phyloP scores from a whole-genome alignment of 2,329 filamentous ascomycete species.

The Fusarium tuaranense region DNA sequence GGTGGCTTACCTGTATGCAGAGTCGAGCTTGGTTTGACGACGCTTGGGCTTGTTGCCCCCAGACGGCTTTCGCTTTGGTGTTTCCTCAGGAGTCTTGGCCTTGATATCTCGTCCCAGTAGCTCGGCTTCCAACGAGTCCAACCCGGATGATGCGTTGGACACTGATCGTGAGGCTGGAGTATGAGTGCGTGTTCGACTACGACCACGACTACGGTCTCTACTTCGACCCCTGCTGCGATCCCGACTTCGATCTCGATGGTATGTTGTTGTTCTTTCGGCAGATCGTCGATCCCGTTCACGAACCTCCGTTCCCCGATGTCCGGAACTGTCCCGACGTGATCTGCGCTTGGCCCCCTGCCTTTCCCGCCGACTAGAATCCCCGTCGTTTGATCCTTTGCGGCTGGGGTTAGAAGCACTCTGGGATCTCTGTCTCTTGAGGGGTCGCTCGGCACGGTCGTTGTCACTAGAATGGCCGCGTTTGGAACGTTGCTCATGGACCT shows the following conservation, averaged over 20 bases:
- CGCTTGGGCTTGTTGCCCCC: constrained; percentile 45
- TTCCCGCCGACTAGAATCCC: constrained; percentile 7
- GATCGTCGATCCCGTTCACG: constrained; percentile 29
- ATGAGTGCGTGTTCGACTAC: constrained; percentile 23
- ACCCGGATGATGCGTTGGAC: constrained; percentile 50
- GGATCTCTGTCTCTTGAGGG: constrained; percentile 37
- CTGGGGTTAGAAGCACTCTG: constrained; percentile 17
- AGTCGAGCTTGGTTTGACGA: constrained; percentile 51
- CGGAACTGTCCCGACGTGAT: constrained; percentile 28
- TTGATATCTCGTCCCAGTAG: constrained; percentile 51
- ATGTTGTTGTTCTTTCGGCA: constrained; percentile 9
- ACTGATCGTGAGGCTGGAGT: constrained; percentile 46
- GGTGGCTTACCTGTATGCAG: constrained; percentile 52
- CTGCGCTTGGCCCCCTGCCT: constrained; percentile 19
- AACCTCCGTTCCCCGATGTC: constrained; percentile 14
- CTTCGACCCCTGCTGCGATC: constrained; percentile 9
- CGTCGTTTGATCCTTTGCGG: constrained; percentile 18
- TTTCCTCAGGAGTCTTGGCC: constrained; percentile 44
- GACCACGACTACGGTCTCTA: constrained; percentile 6
- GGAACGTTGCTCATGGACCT: constrained; percentile 21
- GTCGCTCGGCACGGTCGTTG: constrained; percentile 24
- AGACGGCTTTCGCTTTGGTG: constrained; percentile 33
- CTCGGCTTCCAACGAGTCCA: constrained; percentile 55
- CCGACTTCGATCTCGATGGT: constrained; percentile 28
- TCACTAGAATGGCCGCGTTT: constrained; percentile 32